phyloP scores from a whole-genome alignment of 495 filamentous ascomycete genomes.

The Immersiella caudata region DNA sequence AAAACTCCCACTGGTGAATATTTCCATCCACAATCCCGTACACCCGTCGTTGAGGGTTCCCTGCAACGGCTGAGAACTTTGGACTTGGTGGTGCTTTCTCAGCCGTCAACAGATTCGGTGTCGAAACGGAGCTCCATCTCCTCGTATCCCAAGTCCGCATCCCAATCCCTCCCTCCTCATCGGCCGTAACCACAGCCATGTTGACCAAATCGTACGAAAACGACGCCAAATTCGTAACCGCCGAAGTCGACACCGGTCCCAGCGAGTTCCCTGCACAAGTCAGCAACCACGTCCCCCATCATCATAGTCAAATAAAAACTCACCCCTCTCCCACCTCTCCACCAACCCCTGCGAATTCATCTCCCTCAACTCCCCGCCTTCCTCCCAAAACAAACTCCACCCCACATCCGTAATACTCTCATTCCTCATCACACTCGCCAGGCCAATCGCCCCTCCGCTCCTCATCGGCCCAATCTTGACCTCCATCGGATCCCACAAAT shows the following conservation, averaged over 20 bases:
- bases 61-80: neutral
- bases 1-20: slow-evolving; percentile 9
- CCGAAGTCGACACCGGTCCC: neutral
- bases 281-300: too few relatives aligned
- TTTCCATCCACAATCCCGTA: neutral
- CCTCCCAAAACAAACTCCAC: neutral
- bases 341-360: neutral
- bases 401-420: neutral
- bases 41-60: neutral
- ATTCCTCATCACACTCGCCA: neutral
- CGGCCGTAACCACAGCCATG: neutral
- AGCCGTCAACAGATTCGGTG: neutral
- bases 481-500: neutral
- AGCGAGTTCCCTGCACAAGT: neutral
- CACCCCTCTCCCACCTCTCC: neutral
- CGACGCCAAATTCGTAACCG: neutral
- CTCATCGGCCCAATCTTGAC: neutral
- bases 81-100: neutral
- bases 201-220: slow-evolving; percentile 2
- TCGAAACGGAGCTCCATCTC: neutral
- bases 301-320: too few relatives aligned
- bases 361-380: neutral
- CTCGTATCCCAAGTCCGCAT: neutral
- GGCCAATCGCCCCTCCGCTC: neutral
- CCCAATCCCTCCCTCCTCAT: neutral